phyloP scores from a whole-genome alignment of 2,329 filamentous ascomycete species.

The Pezicula neosporulosa region DNA sequence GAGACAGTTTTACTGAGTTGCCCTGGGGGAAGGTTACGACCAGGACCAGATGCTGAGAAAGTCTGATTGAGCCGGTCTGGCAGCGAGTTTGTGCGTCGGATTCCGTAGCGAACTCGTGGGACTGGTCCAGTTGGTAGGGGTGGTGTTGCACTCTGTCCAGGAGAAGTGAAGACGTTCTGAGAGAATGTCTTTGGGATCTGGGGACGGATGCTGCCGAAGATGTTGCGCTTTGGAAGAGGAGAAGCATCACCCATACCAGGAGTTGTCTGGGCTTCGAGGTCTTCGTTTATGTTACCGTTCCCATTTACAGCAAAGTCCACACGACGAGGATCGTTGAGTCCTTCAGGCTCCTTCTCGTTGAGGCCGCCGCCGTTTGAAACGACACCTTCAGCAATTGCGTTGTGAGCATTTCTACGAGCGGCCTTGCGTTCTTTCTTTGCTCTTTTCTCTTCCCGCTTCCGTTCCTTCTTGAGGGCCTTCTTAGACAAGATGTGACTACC shows the following conservation, averaged over 20 bases:
- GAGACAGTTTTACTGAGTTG: background rate
- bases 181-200: constrained; percentile 63
- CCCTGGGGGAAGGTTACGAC: constrained; percentile 4
- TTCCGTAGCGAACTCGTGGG: constrained; percentile 57
- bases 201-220: constrained; percentile 58
- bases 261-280: constrained; percentile 25
- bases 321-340: constrained; percentile 43
- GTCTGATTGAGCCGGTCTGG: constrained; percentile 60
- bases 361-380: background rate
- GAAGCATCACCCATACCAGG: constrained; percentile 7
- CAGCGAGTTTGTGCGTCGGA: constrained; percentile 71
- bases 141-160: constrained; percentile 29
- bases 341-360: constrained; percentile 16
- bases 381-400: constrained; percentile 17
- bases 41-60: constrained; percentile 1
- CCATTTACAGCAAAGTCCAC: constrained; percentile 52
- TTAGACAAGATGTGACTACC: constrained; percentile 19
- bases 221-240: constrained; percentile 34
- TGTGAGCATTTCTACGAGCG: constrained; percentile 15
- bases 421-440: constrained; percentile 19
- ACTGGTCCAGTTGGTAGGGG: constrained; percentile 37
- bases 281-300: too few relatives aligned
- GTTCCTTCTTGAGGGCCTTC: constrained; percentile 32
- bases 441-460: constrained; percentile 35
- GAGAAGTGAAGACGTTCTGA: constrained; percentile 64